Percentiles rank a stretch among this genome's conserved stretches.
Conservation (phyloP, 345 rosid species). For the Rhizophora mangle region DNA sequence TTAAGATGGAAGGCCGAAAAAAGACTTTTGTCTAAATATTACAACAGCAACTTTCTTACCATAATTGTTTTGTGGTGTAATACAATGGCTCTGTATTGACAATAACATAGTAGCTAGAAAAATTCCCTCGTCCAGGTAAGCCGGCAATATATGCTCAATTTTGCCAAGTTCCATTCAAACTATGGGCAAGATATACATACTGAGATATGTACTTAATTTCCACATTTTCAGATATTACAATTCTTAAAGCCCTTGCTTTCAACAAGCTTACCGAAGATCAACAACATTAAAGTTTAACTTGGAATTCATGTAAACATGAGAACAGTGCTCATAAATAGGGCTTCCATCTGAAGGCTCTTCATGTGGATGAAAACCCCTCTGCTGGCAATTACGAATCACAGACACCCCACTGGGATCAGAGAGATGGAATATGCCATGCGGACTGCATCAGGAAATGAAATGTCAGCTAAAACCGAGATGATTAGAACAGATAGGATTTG, state of each 20-base stretch:
- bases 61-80: too few relatives aligned
- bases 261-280: conserved; percentile 57
- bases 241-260: neutral
- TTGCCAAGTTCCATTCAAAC: too few relatives aligned
- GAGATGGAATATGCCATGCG: conserved; percentile 91
- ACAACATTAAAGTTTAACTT: conserved; percentile 52
- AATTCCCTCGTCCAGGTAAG: too few relatives aligned
- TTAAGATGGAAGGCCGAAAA: too few relatives aligned
- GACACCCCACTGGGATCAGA: conserved; percentile 79
- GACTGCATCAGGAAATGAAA: conserved; percentile 34
- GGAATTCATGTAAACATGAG: conserved; percentile 73
- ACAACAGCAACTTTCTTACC: too few relatives aligned
- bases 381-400: conserved; percentile 70
- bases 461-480: too few relatives aligned
- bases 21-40: too few relatives aligned
- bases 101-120: too few relatives aligned
- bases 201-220: neutral
- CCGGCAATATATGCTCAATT: too few relatives aligned
- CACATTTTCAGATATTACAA: neutral
- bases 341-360: conserved; percentile 71
- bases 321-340: conserved; percentile 76
- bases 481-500: too few relatives aligned
- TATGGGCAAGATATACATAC: conserved; percentile 1
- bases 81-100: too few relatives aligned
- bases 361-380: conserved; percentile 88